Conservation (phyloP, 2,329 filamentous ascomycete genomes). For the Aspergillus versicolor region DNA sequence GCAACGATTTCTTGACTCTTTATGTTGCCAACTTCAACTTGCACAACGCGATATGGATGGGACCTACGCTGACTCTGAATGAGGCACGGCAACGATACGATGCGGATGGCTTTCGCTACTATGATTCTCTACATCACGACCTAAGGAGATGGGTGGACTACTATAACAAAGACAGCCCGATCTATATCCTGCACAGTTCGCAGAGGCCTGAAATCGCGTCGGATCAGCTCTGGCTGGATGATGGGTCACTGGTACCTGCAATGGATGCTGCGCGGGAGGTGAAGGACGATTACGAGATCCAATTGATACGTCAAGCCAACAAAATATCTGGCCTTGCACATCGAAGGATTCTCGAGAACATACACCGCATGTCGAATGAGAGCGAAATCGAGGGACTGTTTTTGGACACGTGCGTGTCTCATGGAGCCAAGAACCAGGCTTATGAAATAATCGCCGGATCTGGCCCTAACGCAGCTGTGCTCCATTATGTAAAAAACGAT, state of each 20-base stretch:
- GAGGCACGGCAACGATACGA: constrained; percentile 64
- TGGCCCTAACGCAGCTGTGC: constrained; percentile 75
- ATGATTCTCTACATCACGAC: constrained; percentile 49
- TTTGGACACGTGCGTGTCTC: constrained; percentile 70
- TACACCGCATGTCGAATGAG: constrained; percentile 70
- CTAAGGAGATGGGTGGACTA: constrained; percentile 42
- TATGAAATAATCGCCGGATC: constrained; percentile 84
- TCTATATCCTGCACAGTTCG: constrained; percentile 40
- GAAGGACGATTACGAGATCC: constrained; percentile 74
- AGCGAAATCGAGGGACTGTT: constrained; percentile 80
- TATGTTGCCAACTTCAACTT: constrained; percentile 71
- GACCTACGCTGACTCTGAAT: constrained; percentile 44
- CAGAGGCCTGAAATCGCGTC: constrained; percentile 30
- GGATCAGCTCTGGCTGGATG: constrained; percentile 26
- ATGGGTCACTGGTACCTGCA: constrained; percentile 43
- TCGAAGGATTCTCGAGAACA: constrained; percentile 59
- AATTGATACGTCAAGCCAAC: constrained; percentile 71
- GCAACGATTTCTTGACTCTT: constrained; percentile 63
- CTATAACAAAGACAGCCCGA: constrained; percentile 24
- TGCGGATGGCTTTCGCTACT: constrained; percentile 68
- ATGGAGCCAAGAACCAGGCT: constrained; percentile 77
- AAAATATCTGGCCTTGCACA: constrained; percentile 68
- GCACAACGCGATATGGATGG: constrained; percentile 44
- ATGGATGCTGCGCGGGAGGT: constrained; percentile 68
- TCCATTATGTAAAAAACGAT: constrained; percentile 85